Conservation (phyloP, 495 filamentous ascomycete genomes). For the Aspergillus ostianus region DNA sequence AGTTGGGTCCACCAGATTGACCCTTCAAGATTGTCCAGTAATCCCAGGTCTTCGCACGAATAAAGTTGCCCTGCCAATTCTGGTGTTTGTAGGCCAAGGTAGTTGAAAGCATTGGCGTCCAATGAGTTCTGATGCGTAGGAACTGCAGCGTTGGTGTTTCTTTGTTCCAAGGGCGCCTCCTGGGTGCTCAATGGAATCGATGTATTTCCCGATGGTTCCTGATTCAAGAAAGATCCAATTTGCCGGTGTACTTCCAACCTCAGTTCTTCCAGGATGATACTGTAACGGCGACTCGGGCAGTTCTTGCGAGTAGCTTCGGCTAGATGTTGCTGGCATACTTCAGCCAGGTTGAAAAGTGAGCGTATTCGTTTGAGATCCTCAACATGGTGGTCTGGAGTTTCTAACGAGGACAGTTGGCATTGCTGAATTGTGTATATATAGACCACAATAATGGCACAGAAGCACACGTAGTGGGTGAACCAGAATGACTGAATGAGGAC, state of each 20-base stretch:
- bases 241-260: slow-evolving; percentile 42
- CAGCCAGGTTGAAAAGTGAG: slow-evolving; percentile 40
- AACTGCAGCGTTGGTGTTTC: slow-evolving; percentile 1
- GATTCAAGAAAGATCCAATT: slow-evolving; percentile 20
- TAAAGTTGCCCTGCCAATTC: slow-evolving; percentile 18
- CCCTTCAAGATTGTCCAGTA: slow-evolving; percentile 33
- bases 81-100: slow-evolving; percentile 18
- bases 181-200: slow-evolving; percentile 9
- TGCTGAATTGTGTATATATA: slow-evolving; percentile 57
- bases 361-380: slow-evolving; percentile 25
- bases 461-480: slow-evolving; percentile 57
- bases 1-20: slow-evolving; percentile 37
- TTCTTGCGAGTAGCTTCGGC: slow-evolving; percentile 49
- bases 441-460: slow-evolving; percentile 53
- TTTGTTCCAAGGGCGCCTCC: slow-evolving; percentile 4
- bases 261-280: slow-evolving; percentile 50
- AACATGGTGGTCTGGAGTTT: slow-evolving; percentile 23
- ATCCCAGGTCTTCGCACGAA: slow-evolving; percentile 23
- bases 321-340: slow-evolving; percentile 46
- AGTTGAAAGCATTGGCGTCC: slow-evolving; percentile 19
- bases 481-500: slow-evolving; percentile 43
- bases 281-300: slow-evolving; percentile 51
- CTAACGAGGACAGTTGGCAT: slow-evolving; percentile 30
- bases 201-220: slow-evolving; percentile 12
- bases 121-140: slow-evolving; percentile 12